phyloP scores from a whole-genome alignment of 345 rosid genomes.

The Psidium guajava region DNA sequence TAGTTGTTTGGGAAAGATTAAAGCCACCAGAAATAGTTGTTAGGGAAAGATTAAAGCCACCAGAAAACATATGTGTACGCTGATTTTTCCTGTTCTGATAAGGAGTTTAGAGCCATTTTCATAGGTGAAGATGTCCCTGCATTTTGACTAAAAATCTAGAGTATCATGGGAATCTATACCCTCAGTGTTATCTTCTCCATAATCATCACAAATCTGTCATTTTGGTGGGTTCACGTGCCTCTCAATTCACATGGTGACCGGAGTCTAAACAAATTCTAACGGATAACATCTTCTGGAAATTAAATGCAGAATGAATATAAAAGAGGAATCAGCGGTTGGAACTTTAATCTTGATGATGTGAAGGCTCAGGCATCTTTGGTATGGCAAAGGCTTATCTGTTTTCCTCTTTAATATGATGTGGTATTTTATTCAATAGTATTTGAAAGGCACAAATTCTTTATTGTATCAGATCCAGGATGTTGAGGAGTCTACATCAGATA shows the following conservation, averaged over 20 bases:
- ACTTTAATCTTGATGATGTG: constrained; percentile 93
- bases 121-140: not conserved
- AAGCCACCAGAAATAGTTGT: not conserved
- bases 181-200: not conserved
- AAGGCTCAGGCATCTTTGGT: constrained; percentile 99
- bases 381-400: constrained; percentile 8
- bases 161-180: not conserved
- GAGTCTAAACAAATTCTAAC: not conserved
- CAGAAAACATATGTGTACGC: not conserved
- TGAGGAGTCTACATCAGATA: constrained; percentile 49
- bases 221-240: not conserved
- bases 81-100: not conserved
- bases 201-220: not conserved
- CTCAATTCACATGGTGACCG: not conserved
- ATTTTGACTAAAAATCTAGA: not conserved
- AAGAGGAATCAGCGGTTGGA: constrained; percentile 96
- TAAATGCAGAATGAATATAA: constrained; percentile 79
- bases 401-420: not conserved
- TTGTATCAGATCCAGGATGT: constrained; percentile 68
- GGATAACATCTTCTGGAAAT: not conserved
- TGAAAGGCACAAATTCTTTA: not conserved
- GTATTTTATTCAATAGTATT: not conserved
- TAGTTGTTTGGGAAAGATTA: not conserved
- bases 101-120: not conserved
- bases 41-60: not conserved